Conservation (phyloP, 345 rosid genomes). For the Populus deltoides region DNA sequence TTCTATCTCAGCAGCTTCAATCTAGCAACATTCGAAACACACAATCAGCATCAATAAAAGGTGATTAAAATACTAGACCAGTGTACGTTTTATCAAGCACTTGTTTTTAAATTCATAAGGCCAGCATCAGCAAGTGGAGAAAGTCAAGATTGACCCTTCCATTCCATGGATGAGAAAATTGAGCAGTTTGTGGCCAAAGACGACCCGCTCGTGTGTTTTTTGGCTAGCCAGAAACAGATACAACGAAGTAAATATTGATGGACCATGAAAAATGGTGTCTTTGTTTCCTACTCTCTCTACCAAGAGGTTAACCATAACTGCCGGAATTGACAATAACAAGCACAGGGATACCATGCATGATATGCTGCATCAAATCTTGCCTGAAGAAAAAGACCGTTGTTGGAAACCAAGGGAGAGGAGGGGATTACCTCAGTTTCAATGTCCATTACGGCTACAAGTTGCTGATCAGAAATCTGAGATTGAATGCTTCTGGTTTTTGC, state of each 20-base stretch:
- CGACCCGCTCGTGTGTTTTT: not conserved
- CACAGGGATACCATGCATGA: not conserved
- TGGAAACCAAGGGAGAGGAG: not conserved
- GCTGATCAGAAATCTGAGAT: conserved; percentile 35
- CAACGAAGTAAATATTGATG: not conserved
- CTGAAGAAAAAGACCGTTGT: not conserved
- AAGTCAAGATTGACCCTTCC: not conserved
- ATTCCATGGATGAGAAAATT: not conserved
- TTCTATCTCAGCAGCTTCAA: conserved; percentile 45
- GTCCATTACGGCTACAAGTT: conserved; percentile 38
- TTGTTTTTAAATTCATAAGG: not conserved
- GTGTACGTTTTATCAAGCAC: not conserved
- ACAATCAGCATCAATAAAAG: not conserved
- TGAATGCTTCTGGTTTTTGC: conserved; percentile 30
- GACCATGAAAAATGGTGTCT: not conserved
- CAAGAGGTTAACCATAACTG: not conserved
- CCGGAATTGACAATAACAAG: not conserved
- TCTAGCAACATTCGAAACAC: conserved; percentile 27
- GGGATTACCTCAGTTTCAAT: conserved; percentile 41
- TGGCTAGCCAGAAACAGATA: not conserved
- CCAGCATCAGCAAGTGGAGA: not conserved
- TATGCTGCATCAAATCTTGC: not conserved
- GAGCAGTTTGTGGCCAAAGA: not conserved
- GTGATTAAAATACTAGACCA: not conserved
- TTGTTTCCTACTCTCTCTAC: not conserved